Base-by-base conservation (phyloP, 2,329 filamentous ascomycete species). In the Epicoccum nigrum region DNA sequence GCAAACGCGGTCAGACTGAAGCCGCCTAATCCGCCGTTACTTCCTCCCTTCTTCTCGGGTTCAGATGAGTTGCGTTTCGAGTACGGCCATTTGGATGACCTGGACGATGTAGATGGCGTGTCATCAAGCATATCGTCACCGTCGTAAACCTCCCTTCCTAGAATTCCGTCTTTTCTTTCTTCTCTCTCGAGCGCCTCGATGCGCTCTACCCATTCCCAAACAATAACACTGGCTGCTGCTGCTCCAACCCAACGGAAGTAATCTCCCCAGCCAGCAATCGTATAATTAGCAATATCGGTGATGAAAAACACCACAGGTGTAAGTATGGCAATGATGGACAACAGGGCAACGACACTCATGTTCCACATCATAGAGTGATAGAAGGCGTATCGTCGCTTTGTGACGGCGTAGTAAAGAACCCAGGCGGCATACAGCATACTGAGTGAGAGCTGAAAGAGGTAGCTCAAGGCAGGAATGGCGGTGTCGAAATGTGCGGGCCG, bases 181-280 rank as follows among this genome's bases (percentile, higher is more conserved):
- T 96, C 92, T 60, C 92, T 85, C 76, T 97, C 92, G 55, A 96
- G 74, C 0, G 92, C 90, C 71, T 97, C 92, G 40, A 97, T 97
- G 20, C 92, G 84, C 73, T 97, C 92, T 3, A 97, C 92, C 92
- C 92, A 97, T 73, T 97, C 92, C 92, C 92, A 97, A 2, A 97
- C 92, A 17, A 96, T 90, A n/a, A 96, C 92, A 74, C 91, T 96
- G 21, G 92, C 92, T 1, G 92, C 92, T 0, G 92, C 92, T 1
- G 92, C 92, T 39, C 92, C 92, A n/a, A 96, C 92, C 92, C 92
- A 97, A 65, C 92, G 82, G 37, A 96, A 92, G 68, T 96, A 97
- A 67, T 96, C 92, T 68, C 92, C 92, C 92, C 92, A 97, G 7
- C 89, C 90, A 31, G 90, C 90, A 55, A 96, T 87, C 55, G 90